Evolutionary conservation across 2,329 filamentous ascomycete species (phyloP), one percentile per base, ranked within the genome.

Genomic region (Anthostomella pinea): DNA sequence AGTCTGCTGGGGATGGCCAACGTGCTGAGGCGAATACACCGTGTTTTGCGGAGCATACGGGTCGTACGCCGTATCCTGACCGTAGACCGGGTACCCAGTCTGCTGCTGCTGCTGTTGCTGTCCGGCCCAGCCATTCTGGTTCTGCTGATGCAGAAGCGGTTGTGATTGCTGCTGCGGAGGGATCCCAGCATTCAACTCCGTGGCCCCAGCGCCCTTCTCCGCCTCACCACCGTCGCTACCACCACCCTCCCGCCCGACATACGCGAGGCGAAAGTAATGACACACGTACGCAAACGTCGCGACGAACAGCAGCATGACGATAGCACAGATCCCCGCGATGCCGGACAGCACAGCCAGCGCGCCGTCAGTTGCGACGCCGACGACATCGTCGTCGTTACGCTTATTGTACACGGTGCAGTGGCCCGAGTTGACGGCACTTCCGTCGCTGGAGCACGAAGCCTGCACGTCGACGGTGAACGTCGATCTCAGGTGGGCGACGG

Each of bases 301-400:
- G 20, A 59, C 43, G 45, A 57, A 59, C 30, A 60, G 52, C 6
- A 60, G 38, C 45, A 60, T 52, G 30, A 48, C 34, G 36, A 73
- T 38, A 11, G 70, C 70, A 15, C 66, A 67, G 2, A 73, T 30
- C 7, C 66, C 68, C 2, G 70, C 69, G 6, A 67, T 56, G 6
- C 60, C 65, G 10, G 64, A 58, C 33, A 71, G 50, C 37, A 63
- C 48, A 13, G 45, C 57, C 8, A 63, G 49, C 1, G 63, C 67
- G 6, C 37, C 53, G 30, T 64, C 46, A 31, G 58, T 57, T 13
- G 67, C 59, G 20, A 68, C 56, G 15, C 61, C 58, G 10, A 33
- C 45, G 9, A 29, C 14, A 11, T 36, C 44, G 21, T 17, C 38
- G n/a, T 20, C n/a, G 29, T 11, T n/a, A 21, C 41, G 42, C 30